Conservation (phyloP, 176 grass and related monocot species). For the Canna indica region DNA sequence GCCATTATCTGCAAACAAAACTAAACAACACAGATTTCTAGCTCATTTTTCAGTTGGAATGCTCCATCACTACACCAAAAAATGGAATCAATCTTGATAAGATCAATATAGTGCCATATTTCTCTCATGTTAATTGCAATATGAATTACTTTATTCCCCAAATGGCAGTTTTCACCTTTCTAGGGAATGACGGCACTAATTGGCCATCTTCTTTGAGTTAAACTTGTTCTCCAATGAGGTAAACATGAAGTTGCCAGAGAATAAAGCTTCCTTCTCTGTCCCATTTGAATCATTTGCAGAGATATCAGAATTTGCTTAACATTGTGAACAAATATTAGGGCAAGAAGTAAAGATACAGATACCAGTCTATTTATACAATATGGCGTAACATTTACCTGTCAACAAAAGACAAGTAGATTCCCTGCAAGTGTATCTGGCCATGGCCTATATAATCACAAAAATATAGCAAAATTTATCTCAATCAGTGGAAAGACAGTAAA, state of each 20-base stretch:
- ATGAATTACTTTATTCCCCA: background rate
- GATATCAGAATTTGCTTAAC: background rate
- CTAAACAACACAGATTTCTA: no score
- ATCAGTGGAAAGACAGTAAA: no score
- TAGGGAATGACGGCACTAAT: slow-evolving; percentile 16
- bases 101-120: no score
- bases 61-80: background rate
- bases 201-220: slow-evolving; percentile 19
- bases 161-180: background rate
- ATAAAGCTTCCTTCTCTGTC: slow-evolving; percentile 74
- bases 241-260: slow-evolving; percentile 88
- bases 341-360: background rate
- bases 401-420: slow-evolving; percentile 82
- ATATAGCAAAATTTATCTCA: background rate
- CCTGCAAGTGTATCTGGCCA: slow-evolving; percentile 81
- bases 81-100: no score
- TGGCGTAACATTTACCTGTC: slow-evolving; percentile 54
- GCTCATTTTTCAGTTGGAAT: no score
- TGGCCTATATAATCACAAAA: slow-evolving; percentile 53
- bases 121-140: background rate
- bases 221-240: slow-evolving; percentile 35
- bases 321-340: background rate
- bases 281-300: background rate
- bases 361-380: no score
- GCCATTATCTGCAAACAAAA: no score